Evolutionary conservation across 495 filamentous ascomycete genomes (phyloP), one percentile per base, ranked within the genome.

Genomic region (Letharia columbiana): DNA sequence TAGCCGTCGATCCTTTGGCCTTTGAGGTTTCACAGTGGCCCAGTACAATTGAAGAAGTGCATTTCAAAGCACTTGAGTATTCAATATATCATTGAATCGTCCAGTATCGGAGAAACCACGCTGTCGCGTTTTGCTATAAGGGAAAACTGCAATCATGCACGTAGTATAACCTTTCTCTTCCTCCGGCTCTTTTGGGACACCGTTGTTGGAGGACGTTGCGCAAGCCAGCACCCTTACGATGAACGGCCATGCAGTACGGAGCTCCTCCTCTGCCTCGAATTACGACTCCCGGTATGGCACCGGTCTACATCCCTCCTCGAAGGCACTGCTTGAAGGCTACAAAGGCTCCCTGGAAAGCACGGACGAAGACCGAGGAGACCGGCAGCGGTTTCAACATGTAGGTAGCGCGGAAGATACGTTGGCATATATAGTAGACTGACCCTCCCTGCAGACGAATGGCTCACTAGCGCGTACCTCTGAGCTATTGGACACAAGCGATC

Each of bases 401-500:
- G 41, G 64, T 45, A 35, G 18, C 35, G 8, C 40, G n/a, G 23
- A 31, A 56, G 7, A 5, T 13, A 13, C 33, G 23, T 59, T n/a
- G 17, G 39, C 28, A 23, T n/a, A 54, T 6, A 35, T 13, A 33
- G 41, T 33, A 57, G 37, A 33, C 56, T 71, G 50, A 70, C 10
- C 23, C 31, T 57, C 41, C 54, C 50, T 33, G 23, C 57, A 69
- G 65, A 54, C 64, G 11, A 70, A 74, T 58, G 59, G 65, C 45
- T 59, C 47, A 47, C 75, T 76, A 58, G 75, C 74, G 28, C 75
- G 73, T 49, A 81, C 74, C 67, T 80, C 81, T 10, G 75, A 74
- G 28, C 73, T 77, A 17, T 73, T 81, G 35, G 78, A 82, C 66
- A 69, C 76, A 60, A 78, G 76, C 65, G 86, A 89, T 70, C 83